Base-by-base conservation (phyloP, 2,329 filamentous ascomycete genomes). In the Claviceps quebecensis region DNA sequence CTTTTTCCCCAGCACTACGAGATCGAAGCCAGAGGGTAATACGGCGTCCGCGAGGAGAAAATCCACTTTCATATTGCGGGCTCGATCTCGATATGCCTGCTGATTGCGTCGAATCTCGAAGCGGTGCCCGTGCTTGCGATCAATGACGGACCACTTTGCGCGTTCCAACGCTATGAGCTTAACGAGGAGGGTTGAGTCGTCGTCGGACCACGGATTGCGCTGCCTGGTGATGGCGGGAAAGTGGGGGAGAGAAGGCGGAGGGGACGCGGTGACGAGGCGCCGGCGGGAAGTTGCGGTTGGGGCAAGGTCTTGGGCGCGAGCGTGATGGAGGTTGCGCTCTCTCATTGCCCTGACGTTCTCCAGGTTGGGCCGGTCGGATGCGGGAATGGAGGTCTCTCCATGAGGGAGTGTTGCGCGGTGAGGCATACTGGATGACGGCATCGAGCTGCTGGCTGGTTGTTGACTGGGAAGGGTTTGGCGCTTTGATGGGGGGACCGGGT, bases 71-170 rank as follows among this genome's bases (percentile, higher is more conserved):
- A 78, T 56, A 52, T 77, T 72, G 48, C 77, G 72, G n/a, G 77
- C 77, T 62, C 75, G 76, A 67, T 80, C 77, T 6, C 77, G 75
- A 52, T 76, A 69, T 4, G 74, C 72, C 60, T 79, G 76, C 63
- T 79, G 76, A 57, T 73, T 71, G 48, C 76, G 73, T 19, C n/a
- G 59, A 16, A 63, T 56, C 44, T 74, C 65, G 50, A 77, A 77
- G 2, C 52, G 52, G 17, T 65, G 36, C 0, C 58, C 57, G 29
- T 67, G 62, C 5, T 58, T 41, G 26, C 54, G 58, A 52, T 67
- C 56, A 2, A 69, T 69, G 39, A 13, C n/a, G 44, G 65, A 48
- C 66, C 66, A 69, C 6, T 49, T 50, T 17, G 60, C 61, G 16
- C 57, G 51, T 19, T 52, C 56, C 16, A 57, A 48, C 45, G 63